A percentile compares a stretch with the other conserved stretches of the same genome.
Conservation (phyloP, 352 stramenopile genomes). For the Pythium dissotocum region DNA sequence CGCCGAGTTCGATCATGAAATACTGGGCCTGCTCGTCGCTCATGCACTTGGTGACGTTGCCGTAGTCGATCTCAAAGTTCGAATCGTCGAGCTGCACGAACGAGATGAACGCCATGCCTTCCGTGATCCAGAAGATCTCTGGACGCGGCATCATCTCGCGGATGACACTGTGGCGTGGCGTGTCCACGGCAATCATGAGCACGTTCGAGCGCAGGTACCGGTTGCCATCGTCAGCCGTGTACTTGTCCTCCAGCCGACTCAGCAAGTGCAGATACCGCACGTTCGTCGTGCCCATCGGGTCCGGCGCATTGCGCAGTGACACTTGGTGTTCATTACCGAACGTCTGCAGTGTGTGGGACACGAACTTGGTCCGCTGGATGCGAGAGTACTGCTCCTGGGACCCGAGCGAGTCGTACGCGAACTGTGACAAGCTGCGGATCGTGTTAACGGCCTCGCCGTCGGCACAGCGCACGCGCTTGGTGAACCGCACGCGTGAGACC, state of each 20-base stretch:
- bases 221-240: not conserved
- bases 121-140: slow-evolving; percentile 27
- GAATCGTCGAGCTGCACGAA: slow-evolving; percentile 23
- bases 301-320: slow-evolving; percentile 20
- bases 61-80: slow-evolving; percentile 25
- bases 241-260: slow-evolving; percentile 14
- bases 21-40: slow-evolving; percentile 26
- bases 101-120: slow-evolving; percentile 21
- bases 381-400: slow-evolving; percentile 17
- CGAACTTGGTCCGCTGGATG: slow-evolving; percentile 21
- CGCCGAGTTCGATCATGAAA: slow-evolving; percentile 29
- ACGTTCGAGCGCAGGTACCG: slow-evolving; percentile 16
- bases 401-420: slow-evolving; percentile 14
- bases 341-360: slow-evolving; percentile 23
- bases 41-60: slow-evolving; percentile 23
- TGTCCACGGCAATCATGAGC: slow-evolving; percentile 24
- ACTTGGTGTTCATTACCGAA: slow-evolving; percentile 8
- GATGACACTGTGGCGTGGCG: slow-evolving; percentile 22
- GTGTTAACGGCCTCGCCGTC: not conserved
- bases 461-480: slow-evolving; percentile 2
- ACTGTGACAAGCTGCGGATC: slow-evolving; percentile 4
- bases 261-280: slow-evolving; percentile 22
- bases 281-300: slow-evolving; percentile 9
- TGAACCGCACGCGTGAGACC: slow-evolving; percentile 26
- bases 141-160: slow-evolving; percentile 19